Evolutionary conservation across 1,284 basidiomycete genomes (phyloP).

Genomic region (Tremellales sp.): DNA sequence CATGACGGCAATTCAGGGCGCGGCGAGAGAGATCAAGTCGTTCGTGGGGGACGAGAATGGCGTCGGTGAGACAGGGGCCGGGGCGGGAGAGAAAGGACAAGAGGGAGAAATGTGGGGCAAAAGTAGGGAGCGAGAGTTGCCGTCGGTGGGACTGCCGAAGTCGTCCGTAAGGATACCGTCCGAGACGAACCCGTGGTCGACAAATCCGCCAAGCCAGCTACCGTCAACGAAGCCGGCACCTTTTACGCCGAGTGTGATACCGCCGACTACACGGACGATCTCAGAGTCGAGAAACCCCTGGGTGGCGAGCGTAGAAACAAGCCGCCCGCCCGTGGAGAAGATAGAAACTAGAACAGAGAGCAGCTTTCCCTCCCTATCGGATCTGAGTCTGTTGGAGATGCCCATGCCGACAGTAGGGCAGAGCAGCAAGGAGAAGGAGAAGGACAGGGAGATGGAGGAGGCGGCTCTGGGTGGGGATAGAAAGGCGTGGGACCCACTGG

Average conservation of each 20-base stretch:
- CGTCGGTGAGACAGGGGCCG: conserved; percentile 31
- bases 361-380: no score
- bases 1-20: conserved; percentile 34
- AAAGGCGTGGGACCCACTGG: conserved; percentile 46
- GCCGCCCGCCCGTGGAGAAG: no score
- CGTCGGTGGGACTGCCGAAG: neutral
- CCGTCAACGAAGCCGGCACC: no score
- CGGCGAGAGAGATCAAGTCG: conserved; percentile 35
- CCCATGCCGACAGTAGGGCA: neutral
- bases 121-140: neutral
- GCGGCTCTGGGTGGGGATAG: conserved; percentile 38
- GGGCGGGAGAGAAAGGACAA: conserved; percentile 4
- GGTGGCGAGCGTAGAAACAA: no score
- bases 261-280: no score
- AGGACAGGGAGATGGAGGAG: conserved; percentile 19
- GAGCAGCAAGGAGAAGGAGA: neutral
- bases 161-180: conserved; percentile 11
- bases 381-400: neutral
- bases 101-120: conserved; percentile 23
- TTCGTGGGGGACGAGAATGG: conserved; percentile 40
- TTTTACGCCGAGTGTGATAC: no score
- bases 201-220: neutral
- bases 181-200: conserved; percentile 24
- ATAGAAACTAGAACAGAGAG: no score
- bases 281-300: no score